Base-by-base conservation (phyloP, 441 rosid genomes). In the Metrosideros polymorpha region DNA sequence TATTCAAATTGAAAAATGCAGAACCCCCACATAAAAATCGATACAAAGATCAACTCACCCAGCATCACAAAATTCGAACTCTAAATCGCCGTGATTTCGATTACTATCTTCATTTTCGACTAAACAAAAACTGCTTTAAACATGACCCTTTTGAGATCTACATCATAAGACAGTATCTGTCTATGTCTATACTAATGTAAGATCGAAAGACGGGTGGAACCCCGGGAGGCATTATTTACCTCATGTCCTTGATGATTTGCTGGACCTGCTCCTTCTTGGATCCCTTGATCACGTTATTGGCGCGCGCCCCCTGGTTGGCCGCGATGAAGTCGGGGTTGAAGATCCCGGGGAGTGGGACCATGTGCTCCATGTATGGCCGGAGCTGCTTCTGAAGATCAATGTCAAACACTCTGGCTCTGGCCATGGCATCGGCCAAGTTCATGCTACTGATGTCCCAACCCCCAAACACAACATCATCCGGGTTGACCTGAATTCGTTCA, bases 371-470 rank as follows among this genome's bases (percentile, higher is more conserved):
- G 92, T 92, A 96, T 85, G 99, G 99, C 89, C 99, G 92, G 39
- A 97, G 87, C 85, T 97, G 98, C 89, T 96, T 97, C 88, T 97
- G 99, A 85, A 96, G 88, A 92, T 97, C 99, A 89, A 97, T 93
- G 71, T 97, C 99, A 59, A 97, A 90, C 24, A 97, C 99, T 85
- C 55, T 94, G 88, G 96, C 99, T 91, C 99, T 94, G 14, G 94
- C 98, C 99, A 97, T 97, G 32, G 99, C 95, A 88, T 97, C 99
- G 53, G 98, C 99, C 86, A 97, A 89, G 90, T 95, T 97, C 99
- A 95, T 94, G 87, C 95, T 94, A 87, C 98, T 97, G 85, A 97
- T 97, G 89, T 97, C 99, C 99, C 99, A 97, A 63, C 99, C 99
- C 29, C 98, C 99, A 89, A 96, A 94, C 86, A 97, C 98, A 84